Evolutionary conservation across 768 basidiomycete genomes (phyloP).

Genomic region (Hygrocybe punicea): DNA sequence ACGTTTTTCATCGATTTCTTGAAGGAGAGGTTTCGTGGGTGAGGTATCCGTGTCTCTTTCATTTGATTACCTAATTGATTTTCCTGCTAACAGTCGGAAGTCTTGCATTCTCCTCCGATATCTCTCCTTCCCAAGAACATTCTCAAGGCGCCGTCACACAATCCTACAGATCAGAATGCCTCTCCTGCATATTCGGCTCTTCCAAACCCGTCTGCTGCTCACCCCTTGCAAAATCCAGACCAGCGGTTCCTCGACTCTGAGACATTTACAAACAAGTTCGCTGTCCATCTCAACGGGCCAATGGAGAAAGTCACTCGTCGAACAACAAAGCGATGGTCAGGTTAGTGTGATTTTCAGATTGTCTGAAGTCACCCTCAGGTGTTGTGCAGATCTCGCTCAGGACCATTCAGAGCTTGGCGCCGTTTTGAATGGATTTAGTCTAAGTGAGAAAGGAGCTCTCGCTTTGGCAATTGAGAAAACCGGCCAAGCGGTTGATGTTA

Average conservation of each 20-base stretch:
- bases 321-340: conserved; percentile 91
- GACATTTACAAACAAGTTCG: conserved; percentile 92
- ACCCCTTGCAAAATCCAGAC: conserved; percentile 88
- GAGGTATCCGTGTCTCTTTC: conserved; percentile 24
- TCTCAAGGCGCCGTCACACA: conserved; percentile 91
- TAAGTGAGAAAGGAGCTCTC: conserved; percentile 73
- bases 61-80: conserved; percentile 2
- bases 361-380: conserved; percentile 4
- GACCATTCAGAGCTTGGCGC: conserved; percentile 92
- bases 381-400: conserved; percentile 62
- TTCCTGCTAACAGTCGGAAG: conserved; percentile 67
- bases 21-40: conserved; percentile 98
- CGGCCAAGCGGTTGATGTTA: conserved; percentile 92
- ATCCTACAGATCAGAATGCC: conserved; percentile 77
- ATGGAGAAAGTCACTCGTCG: conserved; percentile 97
- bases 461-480: conserved; percentile 92
- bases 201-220: conserved; percentile 84
- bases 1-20: conserved; percentile 93
- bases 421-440: conserved; percentile 86
- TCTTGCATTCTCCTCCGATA: conserved; percentile 87
- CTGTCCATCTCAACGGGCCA: conserved; percentile 82
- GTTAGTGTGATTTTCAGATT: conserved; percentile 40
- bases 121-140: conserved; percentile 93
- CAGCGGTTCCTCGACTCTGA: conserved; percentile 96
- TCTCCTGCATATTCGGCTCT: conserved; percentile 77